Conservation (phyloP, 192 early-diverging fungal species). For the Coemansia sp. region DNA sequence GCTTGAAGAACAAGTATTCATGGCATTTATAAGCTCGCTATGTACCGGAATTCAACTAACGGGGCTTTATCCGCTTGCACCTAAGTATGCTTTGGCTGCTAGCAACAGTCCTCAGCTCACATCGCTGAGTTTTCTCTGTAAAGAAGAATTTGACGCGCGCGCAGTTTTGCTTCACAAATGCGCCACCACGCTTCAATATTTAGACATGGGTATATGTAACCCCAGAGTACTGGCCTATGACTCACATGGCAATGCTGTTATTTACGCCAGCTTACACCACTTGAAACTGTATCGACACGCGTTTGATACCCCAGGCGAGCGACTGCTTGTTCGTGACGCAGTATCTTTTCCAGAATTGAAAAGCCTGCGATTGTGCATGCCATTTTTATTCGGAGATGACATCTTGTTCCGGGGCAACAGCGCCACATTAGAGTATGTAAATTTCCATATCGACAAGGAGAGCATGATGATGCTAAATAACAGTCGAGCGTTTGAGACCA, state of each 20-base stretch:
- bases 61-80: not conserved
- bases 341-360: constrained; percentile 2
- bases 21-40: not conserved
- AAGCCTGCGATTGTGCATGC: not conserved
- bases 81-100: not conserved
- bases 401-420: constrained; percentile 8
- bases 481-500: not conserved
- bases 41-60: too few species aligned
- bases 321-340: too few species aligned
- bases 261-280: not conserved
- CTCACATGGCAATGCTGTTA: not conserved
- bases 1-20: not conserved
- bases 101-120: not conserved
- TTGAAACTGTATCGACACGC: not conserved
- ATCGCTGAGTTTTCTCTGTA: not conserved
- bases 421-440: constrained; percentile 3
- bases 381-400: constrained; percentile 3
- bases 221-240: not conserved
- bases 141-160: not conserved
- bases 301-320: not conserved
- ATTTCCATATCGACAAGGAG: not conserved
- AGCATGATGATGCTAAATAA: not conserved
- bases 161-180: not conserved
- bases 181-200: not conserved
- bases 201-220: not conserved